These are phyloP conservation scores for Claviceps cyperi DNA, from an alignment of 2,329 filamentous ascomycete genomes.

Conservation along the genomic window DNA sequence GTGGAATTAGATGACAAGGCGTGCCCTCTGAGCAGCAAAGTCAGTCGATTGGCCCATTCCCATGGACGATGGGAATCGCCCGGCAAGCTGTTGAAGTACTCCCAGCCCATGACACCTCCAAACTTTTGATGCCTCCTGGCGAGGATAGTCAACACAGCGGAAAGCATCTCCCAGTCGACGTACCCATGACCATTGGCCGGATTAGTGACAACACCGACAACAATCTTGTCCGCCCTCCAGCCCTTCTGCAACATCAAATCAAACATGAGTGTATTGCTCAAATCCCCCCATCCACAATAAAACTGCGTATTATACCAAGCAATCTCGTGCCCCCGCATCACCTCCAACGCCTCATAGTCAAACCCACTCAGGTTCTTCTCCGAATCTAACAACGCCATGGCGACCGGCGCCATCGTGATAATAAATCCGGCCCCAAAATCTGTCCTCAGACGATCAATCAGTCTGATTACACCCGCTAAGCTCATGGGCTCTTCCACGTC, in stretches of 20 bases:
- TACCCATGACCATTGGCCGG: slow-evolving; percentile 52
- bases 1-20: slow-evolving; percentile 8
- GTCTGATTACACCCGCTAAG: slow-evolving; percentile 47
- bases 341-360: slow-evolving; percentile 61
- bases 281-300: slow-evolving; percentile 75
- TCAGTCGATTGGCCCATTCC: slow-evolving; percentile 65
- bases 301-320: slow-evolving; percentile 87
- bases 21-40: slow-evolving; percentile 24
- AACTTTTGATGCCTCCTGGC: slow-evolving; percentile 47
- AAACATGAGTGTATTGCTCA: slow-evolving; percentile 31
- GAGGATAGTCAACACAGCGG: slow-evolving; percentile 26
- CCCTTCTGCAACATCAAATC: slow-evolving; percentile 42
- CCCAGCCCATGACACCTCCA: slow-evolving; percentile 88
- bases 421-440: slow-evolving; percentile 61
- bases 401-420: slow-evolving; percentile 71
- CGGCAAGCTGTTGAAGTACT: slow-evolving; percentile 75
- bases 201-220: slow-evolving; percentile 70
- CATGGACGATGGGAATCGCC: slow-evolving; percentile 49
- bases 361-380: slow-evolving; percentile 62
- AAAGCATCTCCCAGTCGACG: slow-evolving; percentile 33
- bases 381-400: slow-evolving; percentile 48
- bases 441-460: slow-evolving; percentile 51
- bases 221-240: slow-evolving; percentile 59
- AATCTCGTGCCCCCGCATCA: slow-evolving; percentile 49
- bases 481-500: slow-evolving; percentile 70